Conservation (phyloP, 179 eudicot genomes). For the Corrigiola litoralis region DNA sequence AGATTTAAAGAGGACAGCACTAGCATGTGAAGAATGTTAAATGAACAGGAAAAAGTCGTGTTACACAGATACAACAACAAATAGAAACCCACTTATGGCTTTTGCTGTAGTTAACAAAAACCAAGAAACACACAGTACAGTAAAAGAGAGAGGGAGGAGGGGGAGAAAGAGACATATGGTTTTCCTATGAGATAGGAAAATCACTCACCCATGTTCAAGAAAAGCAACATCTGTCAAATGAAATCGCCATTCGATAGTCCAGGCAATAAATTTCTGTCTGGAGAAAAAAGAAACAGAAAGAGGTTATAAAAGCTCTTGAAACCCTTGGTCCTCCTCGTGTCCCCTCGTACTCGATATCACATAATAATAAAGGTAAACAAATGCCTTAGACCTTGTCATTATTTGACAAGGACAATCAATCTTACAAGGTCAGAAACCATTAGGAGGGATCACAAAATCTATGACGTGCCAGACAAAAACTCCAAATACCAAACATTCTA, state of each 20-base stretch:
- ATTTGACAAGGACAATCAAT: too few relatives aligned
- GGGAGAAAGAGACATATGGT: background rate
- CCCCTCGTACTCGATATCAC: background rate
- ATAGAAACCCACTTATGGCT: background rate
- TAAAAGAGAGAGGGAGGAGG: too few relatives aligned
- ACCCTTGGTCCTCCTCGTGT: too few relatives aligned
- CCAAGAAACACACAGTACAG: too few relatives aligned
- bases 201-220: slow-evolving; percentile 75
- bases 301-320: too few relatives aligned
- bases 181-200: background rate
- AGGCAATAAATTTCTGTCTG: slow-evolving; percentile 68
- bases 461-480: too few relatives aligned
- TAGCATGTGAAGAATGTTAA: background rate
- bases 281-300: background rate
- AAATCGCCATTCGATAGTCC: slow-evolving; percentile 97
- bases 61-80: background rate
- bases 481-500: background rate
- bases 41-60: background rate
- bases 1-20: background rate
- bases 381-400: too few relatives aligned
- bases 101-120: background rate
- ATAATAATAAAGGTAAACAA: too few relatives aligned
- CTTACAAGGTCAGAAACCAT: too few relatives aligned
- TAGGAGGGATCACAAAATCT: too few relatives aligned
- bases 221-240: slow-evolving; percentile 73